Percentiles rank a stretch among this genome's conserved stretches.
These are phyloP conservation scores for Canavalia ensiformis DNA, from an alignment of 306 rosid genomes.

Conservation along the genomic window DNA sequence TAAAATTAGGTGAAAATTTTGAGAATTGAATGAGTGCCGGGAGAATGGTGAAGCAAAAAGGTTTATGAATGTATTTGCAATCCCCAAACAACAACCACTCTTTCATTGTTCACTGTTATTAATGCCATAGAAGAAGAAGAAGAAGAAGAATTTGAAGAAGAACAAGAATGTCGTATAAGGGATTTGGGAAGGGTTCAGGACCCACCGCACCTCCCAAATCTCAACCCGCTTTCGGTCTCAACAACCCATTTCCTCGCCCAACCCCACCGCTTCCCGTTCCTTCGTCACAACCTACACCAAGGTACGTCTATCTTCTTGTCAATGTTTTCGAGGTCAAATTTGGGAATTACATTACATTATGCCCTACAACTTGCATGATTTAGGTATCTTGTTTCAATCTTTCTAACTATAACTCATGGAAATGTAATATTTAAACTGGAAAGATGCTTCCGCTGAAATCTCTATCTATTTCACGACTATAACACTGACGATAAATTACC, in stretches of 20 bases:
- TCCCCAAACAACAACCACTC: background rate
- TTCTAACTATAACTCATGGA: background rate
- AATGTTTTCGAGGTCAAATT: background rate
- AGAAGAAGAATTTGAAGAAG: background rate
- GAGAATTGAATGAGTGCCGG: no score
- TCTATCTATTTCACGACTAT: background rate
- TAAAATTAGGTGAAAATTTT: no score
- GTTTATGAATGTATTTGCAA: no score
- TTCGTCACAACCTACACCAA: constrained; percentile 50
- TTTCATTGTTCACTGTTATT: background rate
- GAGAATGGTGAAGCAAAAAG: no score
- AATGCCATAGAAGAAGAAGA: constrained; percentile 34
- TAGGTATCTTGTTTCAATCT: constrained; percentile 4
- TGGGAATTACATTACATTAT: constrained; percentile 19
- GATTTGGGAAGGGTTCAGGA: constrained; percentile 72
- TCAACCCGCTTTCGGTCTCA: constrained; percentile 56
- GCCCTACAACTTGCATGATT: constrained; percentile 12
- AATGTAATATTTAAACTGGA: background rate
- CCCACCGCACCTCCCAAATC: constrained; percentile 57
- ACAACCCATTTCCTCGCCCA: constrained; percentile 34
- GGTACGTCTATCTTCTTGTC: constrained; percentile 35
- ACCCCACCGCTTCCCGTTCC: background rate
- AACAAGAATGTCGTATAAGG: constrained; percentile 44
- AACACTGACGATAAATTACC: background rate
- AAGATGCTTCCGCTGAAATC: background rate